Base-by-base conservation (phyloP, 169 alveolate species). In the Cryptosporidium xiaoi region DNA sequence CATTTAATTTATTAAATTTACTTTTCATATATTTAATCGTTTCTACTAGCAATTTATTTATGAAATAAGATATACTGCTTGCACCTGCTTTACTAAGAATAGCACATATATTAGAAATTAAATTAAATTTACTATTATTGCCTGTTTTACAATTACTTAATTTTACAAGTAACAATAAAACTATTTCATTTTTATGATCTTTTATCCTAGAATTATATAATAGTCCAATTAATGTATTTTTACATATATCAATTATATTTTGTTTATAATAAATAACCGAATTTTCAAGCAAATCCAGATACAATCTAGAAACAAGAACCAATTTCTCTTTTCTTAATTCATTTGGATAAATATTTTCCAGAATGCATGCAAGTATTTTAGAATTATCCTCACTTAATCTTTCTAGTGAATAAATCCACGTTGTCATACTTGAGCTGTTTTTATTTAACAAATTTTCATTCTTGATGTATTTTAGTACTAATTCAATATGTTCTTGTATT, bases 1-100 rank as follows among this genome's bases (percentile, higher is more conserved):
- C 48, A 24, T 27, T 13, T 15, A 48, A 33, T 51, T 4, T 16
- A 44, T 51, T 48, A 46, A 51, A n/a, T n/a, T 34, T 40, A 16
- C 16, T 50, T 16, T 64, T 71, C 55, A 53, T 33, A 53, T 51
- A 71, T 20, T 34, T 51, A 2, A 71, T 7, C 16, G 67, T 24
- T 18, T 71, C 69, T 12, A 33, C 15, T 18, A 71, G 40, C 27
- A 71, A 33, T 31, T 60, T 56, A 53, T 71, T 71, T 4, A 69
- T 71, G 27, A 31, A 34, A 55, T 53, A 71, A 18, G 84, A 71
- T 34, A 71, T 55, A 44, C 68, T 64, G 36, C 84, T 71, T n/a
- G 60, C 69, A 15, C 68, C 84, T 20, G 56, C 66, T n/a, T 29
- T 55, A 2, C 33, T n/a, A 5, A 71, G 60, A 2, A 71, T 55